phyloP scores from a whole-genome alignment of 2,329 filamentous ascomycete species.

The Calonectria naviculata region DNA sequence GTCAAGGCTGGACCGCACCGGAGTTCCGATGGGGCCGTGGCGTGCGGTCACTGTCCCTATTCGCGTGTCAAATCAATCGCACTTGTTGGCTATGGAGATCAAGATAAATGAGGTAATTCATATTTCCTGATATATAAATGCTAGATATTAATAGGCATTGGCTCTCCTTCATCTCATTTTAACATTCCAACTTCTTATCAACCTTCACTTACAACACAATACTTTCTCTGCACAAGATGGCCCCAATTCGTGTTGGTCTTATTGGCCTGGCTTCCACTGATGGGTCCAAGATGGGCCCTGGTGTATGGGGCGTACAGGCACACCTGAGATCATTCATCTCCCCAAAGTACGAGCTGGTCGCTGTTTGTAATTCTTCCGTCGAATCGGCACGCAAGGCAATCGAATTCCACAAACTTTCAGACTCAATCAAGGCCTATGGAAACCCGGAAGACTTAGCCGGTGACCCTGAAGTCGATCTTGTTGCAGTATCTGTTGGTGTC shows the following conservation, averaged over 20 bases:
- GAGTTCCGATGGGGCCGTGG: conserved; percentile 17
- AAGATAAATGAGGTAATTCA: not conserved
- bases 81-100: not conserved
- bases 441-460: conserved; percentile 55
- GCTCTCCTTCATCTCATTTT: not conserved
- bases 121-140: not conserved
- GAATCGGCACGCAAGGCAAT: conserved; percentile 55
- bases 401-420: conserved; percentile 51
- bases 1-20: not conserved
- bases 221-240: not conserved
- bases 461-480: conserved; percentile 60
- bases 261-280: conserved; percentile 27
- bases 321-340: conserved; percentile 59
- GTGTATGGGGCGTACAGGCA: conserved; percentile 59
- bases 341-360: conserved; percentile 56
- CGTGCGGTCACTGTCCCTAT: not conserved
- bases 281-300: not conserved
- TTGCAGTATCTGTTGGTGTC: conserved; percentile 62
- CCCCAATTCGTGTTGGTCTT: conserved; percentile 34
- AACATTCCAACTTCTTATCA: not conserved
- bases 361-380: conserved; percentile 60
- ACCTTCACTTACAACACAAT: not conserved
- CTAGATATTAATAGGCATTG: no score
- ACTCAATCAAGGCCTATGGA: conserved; percentile 56
- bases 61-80: not conserved